Conservation (phyloP, 495 filamentous ascomycete genomes). For the Aspergillus nanangensis region DNA sequence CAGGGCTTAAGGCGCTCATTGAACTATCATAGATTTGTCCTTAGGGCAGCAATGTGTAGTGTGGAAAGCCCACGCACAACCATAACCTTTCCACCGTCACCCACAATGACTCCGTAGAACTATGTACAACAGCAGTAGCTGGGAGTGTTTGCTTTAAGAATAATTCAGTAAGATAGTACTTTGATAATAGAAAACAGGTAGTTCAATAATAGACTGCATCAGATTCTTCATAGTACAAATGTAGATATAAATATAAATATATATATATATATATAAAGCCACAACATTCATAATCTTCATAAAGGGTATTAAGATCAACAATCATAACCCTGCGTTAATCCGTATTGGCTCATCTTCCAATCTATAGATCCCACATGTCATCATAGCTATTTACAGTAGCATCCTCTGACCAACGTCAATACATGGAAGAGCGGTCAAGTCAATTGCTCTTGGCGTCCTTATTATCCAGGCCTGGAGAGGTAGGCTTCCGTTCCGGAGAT, state of each 20-base stretch:
- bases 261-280: not conserved
- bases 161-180: too few relatives aligned
- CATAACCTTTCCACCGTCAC: too few relatives aligned
- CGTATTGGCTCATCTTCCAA: conserved; percentile 22
- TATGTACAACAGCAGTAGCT: too few relatives aligned
- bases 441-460: conserved; percentile 38
- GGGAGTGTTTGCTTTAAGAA: too few relatives aligned
- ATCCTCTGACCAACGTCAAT: conserved; percentile 5
- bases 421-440: conserved; percentile 19
- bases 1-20: too few relatives aligned
- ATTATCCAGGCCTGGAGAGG: conserved; percentile 14
- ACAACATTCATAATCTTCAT: conserved; percentile 19
- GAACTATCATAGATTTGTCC: too few relatives aligned
- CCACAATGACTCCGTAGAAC: too few relatives aligned
- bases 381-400: conserved; percentile 22
- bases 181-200: too few relatives aligned
- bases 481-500: conserved; percentile 20
- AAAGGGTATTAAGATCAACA: conserved; percentile 23
- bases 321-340: conserved; percentile 38
- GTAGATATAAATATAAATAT: not conserved
- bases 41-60: too few relatives aligned
- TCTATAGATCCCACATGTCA: conserved; percentile 17
- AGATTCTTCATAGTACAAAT: too few relatives aligned
- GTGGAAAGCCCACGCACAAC: too few relatives aligned
- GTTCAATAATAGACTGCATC: too few relatives aligned